phyloP scores from a whole-genome alignment of 148 eudicot species.

The Selenicereus undatus region DNA sequence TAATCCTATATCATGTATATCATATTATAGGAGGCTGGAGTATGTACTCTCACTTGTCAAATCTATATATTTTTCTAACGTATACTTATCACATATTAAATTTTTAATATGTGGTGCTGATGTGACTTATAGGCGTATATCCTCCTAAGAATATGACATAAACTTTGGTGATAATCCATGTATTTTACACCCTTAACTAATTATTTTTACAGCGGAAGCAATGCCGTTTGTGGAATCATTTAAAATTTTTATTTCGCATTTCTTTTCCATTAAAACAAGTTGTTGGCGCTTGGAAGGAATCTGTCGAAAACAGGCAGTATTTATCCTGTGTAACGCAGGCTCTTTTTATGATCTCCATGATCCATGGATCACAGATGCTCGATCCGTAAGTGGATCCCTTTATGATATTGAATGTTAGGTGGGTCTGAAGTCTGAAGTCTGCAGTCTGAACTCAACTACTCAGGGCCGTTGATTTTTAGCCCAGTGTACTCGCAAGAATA shows the following conservation, averaged over 20 bases:
- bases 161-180: background rate
- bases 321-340: constrained; percentile 6
- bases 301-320: background rate
- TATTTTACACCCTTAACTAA: background rate
- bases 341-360: background rate
- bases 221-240: background rate
- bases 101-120: too few species aligned
- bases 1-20: too few species aligned
- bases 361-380: background rate
- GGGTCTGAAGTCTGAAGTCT: constrained; percentile 2
- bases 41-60: too few species aligned
- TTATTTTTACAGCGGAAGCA: background rate
- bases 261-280: constrained; percentile 21
- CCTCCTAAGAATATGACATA: too few species aligned
- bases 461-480: background rate
- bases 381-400: background rate
- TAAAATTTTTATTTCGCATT: background rate
- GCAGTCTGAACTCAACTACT: background rate
- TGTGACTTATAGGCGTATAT: too few species aligned
- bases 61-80: too few species aligned
- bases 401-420: background rate
- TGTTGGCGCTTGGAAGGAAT: constrained; percentile 12
- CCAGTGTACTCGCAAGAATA: background rate
- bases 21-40: too few species aligned
- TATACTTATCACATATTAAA: too few species aligned